phyloP scores from a whole-genome alignment of 164 flowering plant genomes.

The Stephania japonica region DNA sequence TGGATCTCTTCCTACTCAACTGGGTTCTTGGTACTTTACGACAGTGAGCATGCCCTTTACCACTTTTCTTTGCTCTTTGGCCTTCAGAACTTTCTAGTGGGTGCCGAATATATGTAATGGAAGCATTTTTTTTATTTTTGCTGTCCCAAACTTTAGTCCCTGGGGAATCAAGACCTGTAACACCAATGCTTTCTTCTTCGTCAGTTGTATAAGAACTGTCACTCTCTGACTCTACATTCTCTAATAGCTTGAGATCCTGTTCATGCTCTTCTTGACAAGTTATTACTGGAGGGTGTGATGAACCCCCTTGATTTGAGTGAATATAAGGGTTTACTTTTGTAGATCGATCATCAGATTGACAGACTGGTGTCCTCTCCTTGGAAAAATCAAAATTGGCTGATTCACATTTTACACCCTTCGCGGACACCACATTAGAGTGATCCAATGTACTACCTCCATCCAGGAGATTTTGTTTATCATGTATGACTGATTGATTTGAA shows the following conservation, averaged over 20 bases:
- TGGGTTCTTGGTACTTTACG: constrained; percentile 36
- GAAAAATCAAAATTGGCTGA: constrained; percentile 18
- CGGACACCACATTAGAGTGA: constrained; percentile 18
- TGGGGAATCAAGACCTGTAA: constrained; percentile 92
- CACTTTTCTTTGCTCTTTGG: constrained; percentile 33
- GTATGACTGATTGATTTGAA: constrained; percentile 28
- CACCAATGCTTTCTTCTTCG: constrained; percentile 58
- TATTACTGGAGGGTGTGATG: constrained; percentile 14
- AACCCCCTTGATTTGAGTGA: constrained; percentile 13
- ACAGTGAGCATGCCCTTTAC: constrained; percentile 37
- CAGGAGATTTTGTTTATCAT: constrained; percentile 25
- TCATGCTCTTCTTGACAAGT: constrained; percentile 38
- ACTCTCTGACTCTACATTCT: constrained; percentile 52
- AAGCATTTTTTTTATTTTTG: constrained; percentile 52
- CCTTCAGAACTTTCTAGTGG: constrained; percentile 80
- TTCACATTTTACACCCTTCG: constrained; percentile 22
- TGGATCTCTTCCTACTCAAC: constrained; percentile 56
- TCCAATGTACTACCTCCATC: constrained; percentile 19
- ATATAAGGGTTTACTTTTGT: constrained; percentile 12
- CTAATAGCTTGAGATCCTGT: constrained; percentile 22
- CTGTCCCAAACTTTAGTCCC: constrained; percentile 96
- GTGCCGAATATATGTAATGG: constrained; percentile 66
- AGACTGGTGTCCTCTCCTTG: constrained; percentile 8
- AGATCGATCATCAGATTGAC: constrained; percentile 15
- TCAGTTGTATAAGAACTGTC: constrained; percentile 55